These are phyloP conservation scores for Ascochyta koolunga DNA, from an alignment of 2,329 filamentous ascomycete genomes.

Conservation along the genomic window DNA sequence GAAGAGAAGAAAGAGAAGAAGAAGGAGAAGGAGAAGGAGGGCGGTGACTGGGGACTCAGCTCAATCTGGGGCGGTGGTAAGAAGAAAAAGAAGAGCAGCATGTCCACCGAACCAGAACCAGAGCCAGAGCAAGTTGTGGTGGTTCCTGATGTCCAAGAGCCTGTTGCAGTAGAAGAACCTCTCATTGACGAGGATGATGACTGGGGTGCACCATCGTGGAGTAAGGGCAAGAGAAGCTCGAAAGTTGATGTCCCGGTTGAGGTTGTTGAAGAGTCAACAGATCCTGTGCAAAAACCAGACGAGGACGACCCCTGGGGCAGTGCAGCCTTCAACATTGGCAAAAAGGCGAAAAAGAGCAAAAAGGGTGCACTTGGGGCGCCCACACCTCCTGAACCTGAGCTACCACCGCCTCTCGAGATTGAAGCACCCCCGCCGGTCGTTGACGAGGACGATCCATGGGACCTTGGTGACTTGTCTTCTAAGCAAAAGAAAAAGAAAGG, in stretches of 20 bases:
- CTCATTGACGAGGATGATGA: constrained; percentile 59
- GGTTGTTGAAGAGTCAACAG: constrained; percentile 48
- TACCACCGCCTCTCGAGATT: constrained; percentile 61
- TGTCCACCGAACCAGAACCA: constrained; percentile 38
- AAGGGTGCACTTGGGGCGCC: constrained; percentile 59
- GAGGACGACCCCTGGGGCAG: constrained; percentile 49
- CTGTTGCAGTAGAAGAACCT: constrained; percentile 59
- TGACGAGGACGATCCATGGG: constrained; percentile 46
- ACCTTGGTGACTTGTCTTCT: constrained; percentile 25
- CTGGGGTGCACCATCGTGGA: constrained; percentile 63
- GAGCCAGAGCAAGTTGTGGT: constrained; percentile 37
- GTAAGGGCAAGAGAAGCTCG: constrained; percentile 53
- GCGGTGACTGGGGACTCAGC: constrained; percentile 44
- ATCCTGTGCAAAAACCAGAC: constrained; percentile 53
- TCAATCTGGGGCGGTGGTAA: constrained; percentile 51
- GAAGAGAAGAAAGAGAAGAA: constrained; percentile 34
- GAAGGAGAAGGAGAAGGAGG: constrained; percentile 40
- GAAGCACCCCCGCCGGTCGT: constrained; percentile 46
- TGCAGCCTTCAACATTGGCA: constrained; percentile 50
- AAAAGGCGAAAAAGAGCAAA: constrained; percentile 62
- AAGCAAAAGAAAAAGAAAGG: constrained; percentile 48
- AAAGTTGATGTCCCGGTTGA: constrained; percentile 50
- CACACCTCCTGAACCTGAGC: constrained; percentile 50
- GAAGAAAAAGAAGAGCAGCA: constrained; percentile 56
- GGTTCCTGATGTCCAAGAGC: constrained; percentile 46